Base-by-base conservation (phyloP, 352 stramenopile genomes). In the Pythium scleroteichum region DNA sequence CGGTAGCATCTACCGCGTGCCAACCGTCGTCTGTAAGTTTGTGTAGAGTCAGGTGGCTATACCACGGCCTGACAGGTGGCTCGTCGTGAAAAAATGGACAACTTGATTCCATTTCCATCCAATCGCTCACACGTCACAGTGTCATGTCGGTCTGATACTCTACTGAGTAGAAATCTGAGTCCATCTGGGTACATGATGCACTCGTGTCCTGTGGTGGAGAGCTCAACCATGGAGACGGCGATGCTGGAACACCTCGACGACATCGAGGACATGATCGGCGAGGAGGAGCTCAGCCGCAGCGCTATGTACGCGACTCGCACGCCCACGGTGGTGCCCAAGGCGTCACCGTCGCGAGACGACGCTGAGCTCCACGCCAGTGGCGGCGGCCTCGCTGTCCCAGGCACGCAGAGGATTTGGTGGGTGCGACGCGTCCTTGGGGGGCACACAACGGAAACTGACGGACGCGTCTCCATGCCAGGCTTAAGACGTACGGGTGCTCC, bases 401-500 rank as follows among this genome's bases (percentile, higher is more conserved):
- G 83, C 52, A 90, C 83, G 33, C 80, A 92, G 54, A 70, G 75
- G 59, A 90, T 92, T 54, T 92, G 83, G 77, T 86, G 45, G 0
- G 48, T n/a, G n/a, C n/a, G n/a, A n/a, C n/a, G n/a, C n/a, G n/a
- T n/a, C n/a, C n/a, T n/a, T n/a, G n/a, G n/a, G n/a, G n/a, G n/a
- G n/a, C n/a, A n/a, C n/a, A n/a, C n/a, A n/a, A n/a, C n/a, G n/a
- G 2, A n/a, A 16, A 40, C 32, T 62, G 46, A 62, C 42, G 3
- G 1, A 16, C 3, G 4, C 10, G 29, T 5, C 29, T 35, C 29
- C 10, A 10, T 10, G 29, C 5, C 46, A 85, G 78, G 85, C 78
- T 95, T 23, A 92, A 92, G 61, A 97, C 90, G 29, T 98, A 95
- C 64, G 92, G 92, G 51, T 98, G 92, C 66, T 88, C 87, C 51